Evolutionary conservation across 1,139 yeast species (phyloP).

Genomic region (Blastobotrys raffinosifermentans): DNA sequence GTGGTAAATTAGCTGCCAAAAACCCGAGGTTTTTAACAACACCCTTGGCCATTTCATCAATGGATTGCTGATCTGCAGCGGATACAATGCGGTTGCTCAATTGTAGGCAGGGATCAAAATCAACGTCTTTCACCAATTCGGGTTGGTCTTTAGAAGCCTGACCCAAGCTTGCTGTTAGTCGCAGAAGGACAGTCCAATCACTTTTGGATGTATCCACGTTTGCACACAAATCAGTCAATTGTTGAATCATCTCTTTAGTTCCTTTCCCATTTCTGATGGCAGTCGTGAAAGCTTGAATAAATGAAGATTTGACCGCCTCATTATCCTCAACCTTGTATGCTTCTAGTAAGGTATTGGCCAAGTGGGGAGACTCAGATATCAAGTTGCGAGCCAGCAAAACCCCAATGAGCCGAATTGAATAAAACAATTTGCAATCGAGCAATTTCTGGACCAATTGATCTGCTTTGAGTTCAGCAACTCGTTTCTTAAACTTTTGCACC

Average conservation of each 20-base stretch:
- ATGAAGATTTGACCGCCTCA: not conserved
- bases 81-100: too few relatives aligned
- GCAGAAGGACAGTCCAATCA: too few relatives aligned
- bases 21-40: constrained; percentile 12
- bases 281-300: not conserved
- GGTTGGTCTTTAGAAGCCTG: too few relatives aligned
- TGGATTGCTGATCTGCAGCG: constrained; percentile 3
- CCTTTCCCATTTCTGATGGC: constrained; percentile 1
- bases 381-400: constrained; percentile 8
- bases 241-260: too few relatives aligned
- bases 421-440: constrained; percentile 15
- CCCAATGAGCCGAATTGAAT: constrained; percentile 10
- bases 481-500: constrained; percentile 5
- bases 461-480: constrained; percentile 14
- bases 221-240: too few relatives aligned
- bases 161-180: too few relatives aligned
- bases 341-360: not conserved
- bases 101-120: too few relatives aligned
- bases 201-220: too few relatives aligned
- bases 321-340: not conserved
- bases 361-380: not conserved
- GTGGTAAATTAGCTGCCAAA: constrained; percentile 14
- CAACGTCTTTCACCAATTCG: too few relatives aligned
- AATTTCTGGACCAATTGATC: constrained; percentile 17
- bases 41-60: constrained; percentile 6